Evolutionary conservation across 805 yeast genomes (phyloP).

Genomic region (Candida yuanshanica): DNA sequence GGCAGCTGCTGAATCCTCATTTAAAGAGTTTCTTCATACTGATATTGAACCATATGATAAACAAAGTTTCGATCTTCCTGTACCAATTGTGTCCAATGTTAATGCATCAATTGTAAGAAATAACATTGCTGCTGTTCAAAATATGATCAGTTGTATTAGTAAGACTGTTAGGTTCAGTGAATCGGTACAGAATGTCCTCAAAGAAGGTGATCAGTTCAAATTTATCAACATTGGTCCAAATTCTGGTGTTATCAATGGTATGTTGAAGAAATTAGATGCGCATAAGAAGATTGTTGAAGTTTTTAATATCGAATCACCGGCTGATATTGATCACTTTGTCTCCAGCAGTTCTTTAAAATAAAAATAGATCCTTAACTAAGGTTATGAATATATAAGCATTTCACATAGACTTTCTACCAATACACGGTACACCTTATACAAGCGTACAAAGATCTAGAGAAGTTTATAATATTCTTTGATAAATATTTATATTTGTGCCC

Average conservation of each 20-base stretch:
- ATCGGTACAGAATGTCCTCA: constrained; percentile 25
- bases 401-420: no score
- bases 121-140: constrained; percentile 23
- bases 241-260: constrained; percentile 14
- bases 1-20: constrained; percentile 24
- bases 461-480: no score
- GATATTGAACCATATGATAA: constrained; percentile 8
- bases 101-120: constrained; percentile 25
- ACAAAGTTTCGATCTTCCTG: constrained; percentile 12
- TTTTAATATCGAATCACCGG: not conserved
- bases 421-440: no score
- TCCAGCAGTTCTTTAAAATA: no score
- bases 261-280: constrained; percentile 12
- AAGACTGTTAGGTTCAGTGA: constrained; percentile 40
- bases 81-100: constrained; percentile 35
- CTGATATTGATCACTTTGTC: not conserved
- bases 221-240: constrained; percentile 23
- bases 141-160: constrained; percentile 35
- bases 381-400: no score
- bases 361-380: no score
- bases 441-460: no score
- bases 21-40: constrained; percentile 14
- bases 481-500: constrained; percentile 4
- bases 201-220: constrained; percentile 1
- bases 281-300: constrained; percentile 5